Conservation (phyloP, 768 basidiomycete genomes). For the Naganishia friedmannii region DNA sequence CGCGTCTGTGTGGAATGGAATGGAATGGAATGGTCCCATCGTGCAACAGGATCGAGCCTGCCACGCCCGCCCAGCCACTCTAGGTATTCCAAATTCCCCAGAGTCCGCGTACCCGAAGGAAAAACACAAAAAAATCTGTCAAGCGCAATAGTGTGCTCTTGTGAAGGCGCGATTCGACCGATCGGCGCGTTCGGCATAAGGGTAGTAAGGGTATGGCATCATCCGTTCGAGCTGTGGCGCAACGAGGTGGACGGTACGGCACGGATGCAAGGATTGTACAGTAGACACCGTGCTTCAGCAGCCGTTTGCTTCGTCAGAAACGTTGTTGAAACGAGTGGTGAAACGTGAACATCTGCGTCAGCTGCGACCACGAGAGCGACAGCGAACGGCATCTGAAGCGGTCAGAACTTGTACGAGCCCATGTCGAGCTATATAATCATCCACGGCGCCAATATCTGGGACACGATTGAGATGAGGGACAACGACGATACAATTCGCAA, state of each 20-base stretch:
- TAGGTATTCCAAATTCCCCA: slow-evolving; percentile 8
- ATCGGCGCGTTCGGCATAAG: neutral
- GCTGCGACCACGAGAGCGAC: too few relatives aligned
- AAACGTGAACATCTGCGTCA: too few relatives aligned
- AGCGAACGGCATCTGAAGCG: too few relatives aligned
- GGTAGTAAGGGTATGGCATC: neutral
- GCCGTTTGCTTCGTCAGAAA: neutral
- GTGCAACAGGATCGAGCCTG: slow-evolving; percentile 5
- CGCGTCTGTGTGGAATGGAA: slow-evolving; percentile 8
- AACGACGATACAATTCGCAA: too few relatives aligned
- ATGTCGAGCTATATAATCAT: too few relatives aligned
- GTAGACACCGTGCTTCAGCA: neutral
- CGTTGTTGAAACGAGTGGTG: neutral
- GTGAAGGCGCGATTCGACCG: slow-evolving; percentile 18
- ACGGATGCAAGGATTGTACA: slow-evolving; percentile 6
- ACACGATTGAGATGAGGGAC: too few relatives aligned
- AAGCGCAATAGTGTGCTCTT: neutral
- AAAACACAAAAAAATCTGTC: slow-evolving; percentile 1
- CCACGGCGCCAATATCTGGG: too few relatives aligned
- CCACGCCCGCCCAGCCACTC: neutral
- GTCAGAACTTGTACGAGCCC: too few relatives aligned
- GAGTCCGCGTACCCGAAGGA: neutral
- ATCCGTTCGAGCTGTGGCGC: neutral
- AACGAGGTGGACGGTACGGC: neutral
- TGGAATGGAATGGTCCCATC: neutral